These are phyloP conservation scores for Cytospora mali DNA, from an alignment of 2,329 filamentous ascomycete species.

Conservation along the genomic window DNA sequence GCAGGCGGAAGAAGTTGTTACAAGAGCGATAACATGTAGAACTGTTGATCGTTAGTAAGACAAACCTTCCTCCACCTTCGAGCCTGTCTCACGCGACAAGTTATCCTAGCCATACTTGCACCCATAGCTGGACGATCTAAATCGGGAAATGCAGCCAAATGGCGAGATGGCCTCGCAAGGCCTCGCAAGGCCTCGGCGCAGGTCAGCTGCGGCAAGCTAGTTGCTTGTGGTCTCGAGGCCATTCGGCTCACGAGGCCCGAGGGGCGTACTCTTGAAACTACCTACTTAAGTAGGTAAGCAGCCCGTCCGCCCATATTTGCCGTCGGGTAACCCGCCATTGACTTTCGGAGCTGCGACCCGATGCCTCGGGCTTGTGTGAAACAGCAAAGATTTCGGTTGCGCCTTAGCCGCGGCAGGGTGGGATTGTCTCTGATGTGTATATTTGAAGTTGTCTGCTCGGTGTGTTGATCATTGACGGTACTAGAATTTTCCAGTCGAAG, in stretches of 20 bases:
- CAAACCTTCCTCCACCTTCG: not conserved
- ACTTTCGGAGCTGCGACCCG: not conserved
- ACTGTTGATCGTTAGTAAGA: slow-evolving; percentile 2
- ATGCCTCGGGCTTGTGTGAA: not conserved
- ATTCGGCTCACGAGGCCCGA: slow-evolving; percentile 1
- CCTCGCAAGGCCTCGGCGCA: not conserved
- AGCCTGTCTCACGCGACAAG: slow-evolving; percentile 9
- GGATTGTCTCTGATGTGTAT: not conserved
- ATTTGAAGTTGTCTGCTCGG: slow-evolving; percentile 1
- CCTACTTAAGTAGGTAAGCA: no score
- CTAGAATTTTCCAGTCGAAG: slow-evolving; percentile 1
- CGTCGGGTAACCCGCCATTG: not conserved
- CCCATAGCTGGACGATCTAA: not conserved
- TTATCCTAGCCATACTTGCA: not conserved
- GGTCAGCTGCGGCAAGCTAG: slow-evolving; percentile 20
- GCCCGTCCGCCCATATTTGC: no score
- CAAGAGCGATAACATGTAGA: not conserved
- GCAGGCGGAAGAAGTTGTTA: not conserved
- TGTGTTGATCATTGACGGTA: not conserved
- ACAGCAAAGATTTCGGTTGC: not conserved
- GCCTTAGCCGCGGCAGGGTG: slow-evolving; percentile 19
- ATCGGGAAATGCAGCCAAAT: not conserved
- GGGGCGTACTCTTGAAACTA: not conserved
- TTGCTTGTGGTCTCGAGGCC: slow-evolving; percentile 4
- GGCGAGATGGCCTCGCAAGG: not conserved